Percentiles rank a stretch among this genome's conserved stretches.
Evolutionary conservation across 768 basidiomycete genomes (phyloP).

Genomic region (Phylloporus arenicola): DNA sequence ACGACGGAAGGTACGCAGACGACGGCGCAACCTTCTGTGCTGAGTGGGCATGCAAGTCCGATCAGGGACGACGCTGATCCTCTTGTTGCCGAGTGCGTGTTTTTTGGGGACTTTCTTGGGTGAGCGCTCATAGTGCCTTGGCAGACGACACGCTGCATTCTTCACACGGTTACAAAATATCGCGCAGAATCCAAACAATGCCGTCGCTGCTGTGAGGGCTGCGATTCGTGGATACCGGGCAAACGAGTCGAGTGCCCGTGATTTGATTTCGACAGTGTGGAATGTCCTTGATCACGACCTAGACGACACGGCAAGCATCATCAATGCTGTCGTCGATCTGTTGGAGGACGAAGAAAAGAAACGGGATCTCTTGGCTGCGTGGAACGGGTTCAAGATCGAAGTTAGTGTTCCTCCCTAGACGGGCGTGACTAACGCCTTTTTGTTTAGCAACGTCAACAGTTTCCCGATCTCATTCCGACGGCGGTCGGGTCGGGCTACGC

Average conservation of each 20-base stretch:
- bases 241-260: slow-evolving; percentile 74
- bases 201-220: slow-evolving; percentile 59
- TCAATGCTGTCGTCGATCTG: slow-evolving; percentile 70
- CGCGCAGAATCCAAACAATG: slow-evolving; percentile 52
- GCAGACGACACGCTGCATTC: slow-evolving; percentile 64
- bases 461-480: slow-evolving; percentile 68
- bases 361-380: slow-evolving; percentile 61
- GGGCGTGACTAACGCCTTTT: not conserved
- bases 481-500: slow-evolving; percentile 64
- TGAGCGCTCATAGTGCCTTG: not conserved
- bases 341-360: slow-evolving; percentile 85
- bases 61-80: slow-evolving; percentile 46
- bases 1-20: slow-evolving; percentile 29
- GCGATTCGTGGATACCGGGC: slow-evolving; percentile 67
- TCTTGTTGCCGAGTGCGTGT: slow-evolving; percentile 47
- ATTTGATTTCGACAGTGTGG: slow-evolving; percentile 87
- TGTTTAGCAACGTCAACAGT: slow-evolving; percentile 75
- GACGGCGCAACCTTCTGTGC: slow-evolving; percentile 11
- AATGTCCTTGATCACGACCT: slow-evolving; percentile 61
- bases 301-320: slow-evolving; percentile 69
- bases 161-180: slow-evolving; percentile 56
- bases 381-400: slow-evolving; percentile 84
- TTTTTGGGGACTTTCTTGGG: not conserved
- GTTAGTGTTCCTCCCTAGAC: slow-evolving; percentile 50
- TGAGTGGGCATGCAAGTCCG: slow-evolving; percentile 30